Evolutionary conservation across 768 basidiomycete species (phyloP).

Genomic region (Termitomyces sp.): DNA sequence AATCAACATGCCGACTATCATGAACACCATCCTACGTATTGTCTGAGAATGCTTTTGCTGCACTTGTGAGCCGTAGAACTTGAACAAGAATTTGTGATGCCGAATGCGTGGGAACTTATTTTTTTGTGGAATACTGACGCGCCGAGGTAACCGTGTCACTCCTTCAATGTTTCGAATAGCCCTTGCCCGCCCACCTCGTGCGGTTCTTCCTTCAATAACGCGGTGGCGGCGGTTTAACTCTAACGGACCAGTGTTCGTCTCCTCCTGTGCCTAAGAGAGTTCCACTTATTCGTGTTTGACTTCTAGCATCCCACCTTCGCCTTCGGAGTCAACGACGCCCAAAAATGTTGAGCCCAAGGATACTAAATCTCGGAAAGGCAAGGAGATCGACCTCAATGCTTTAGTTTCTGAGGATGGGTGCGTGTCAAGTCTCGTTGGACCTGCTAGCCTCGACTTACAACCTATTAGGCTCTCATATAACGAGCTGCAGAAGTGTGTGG

Average conservation of each 20-base stretch:
- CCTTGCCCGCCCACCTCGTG: constrained; percentile 17
- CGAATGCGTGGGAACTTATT: constrained; percentile 15
- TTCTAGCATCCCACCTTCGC: constrained; percentile 4
- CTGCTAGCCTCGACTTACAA: neutral
- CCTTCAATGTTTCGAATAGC: constrained; percentile 18
- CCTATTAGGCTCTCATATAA: neutral
- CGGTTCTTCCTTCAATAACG: constrained; percentile 13
- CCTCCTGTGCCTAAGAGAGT: neutral
- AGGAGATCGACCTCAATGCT: neutral
- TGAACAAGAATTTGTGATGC: neutral
- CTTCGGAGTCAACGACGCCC: neutral
- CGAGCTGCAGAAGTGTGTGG: constrained; percentile 11
- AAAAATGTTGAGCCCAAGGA: neutral
- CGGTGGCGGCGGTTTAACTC: constrained; percentile 16
- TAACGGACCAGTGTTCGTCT: constrained; percentile 7
- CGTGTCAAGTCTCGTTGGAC: neutral
- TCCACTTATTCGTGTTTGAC: neutral
- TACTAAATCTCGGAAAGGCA: neutral
- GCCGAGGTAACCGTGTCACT: neutral
- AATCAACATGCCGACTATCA: constrained; percentile 17
- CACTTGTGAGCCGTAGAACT: neutral
- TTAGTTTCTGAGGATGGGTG: constrained; percentile 8
- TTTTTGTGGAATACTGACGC: constrained; percentile 13
- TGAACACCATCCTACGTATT: constrained; percentile 5
- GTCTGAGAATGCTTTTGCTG: neutral